Evolutionary conservation across 345 rosid species (phyloP).

Genomic region (Brassica rapa): DNA sequence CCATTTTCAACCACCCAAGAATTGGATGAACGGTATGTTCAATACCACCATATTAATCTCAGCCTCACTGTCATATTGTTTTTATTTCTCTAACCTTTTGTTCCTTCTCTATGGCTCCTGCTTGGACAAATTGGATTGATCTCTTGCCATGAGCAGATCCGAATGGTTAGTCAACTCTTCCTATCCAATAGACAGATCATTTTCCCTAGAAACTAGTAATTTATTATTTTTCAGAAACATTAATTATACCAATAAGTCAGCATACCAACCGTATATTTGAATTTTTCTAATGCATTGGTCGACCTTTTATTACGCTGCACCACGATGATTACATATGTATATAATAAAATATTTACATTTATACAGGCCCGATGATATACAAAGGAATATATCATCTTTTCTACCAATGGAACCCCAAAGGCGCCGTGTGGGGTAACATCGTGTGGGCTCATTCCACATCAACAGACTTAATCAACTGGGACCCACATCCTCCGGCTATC

Average conservation of each 20-base stretch:
- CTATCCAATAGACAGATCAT: constrained; percentile 35
- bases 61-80: background rate
- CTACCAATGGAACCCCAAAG: constrained; percentile 74
- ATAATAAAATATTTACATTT: background rate
- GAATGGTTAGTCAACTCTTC: constrained; percentile 57
- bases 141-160: constrained; percentile 55
- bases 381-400: constrained; percentile 75
- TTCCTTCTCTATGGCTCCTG: constrained; percentile 18
- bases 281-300: background rate
- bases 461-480: constrained; percentile 67
- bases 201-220: constrained; percentile 16
- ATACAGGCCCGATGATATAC: constrained; percentile 67
- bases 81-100: constrained; percentile 6
- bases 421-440: constrained; percentile 66
- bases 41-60: background rate
- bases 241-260: constrained; percentile 25
- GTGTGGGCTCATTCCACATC: constrained; percentile 95
- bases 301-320: constrained; percentile 31
- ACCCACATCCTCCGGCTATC: constrained; percentile 56
- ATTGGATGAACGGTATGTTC: constrained; percentile 73
- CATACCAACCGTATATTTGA: constrained; percentile 1
- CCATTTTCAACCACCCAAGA: constrained; percentile 72
- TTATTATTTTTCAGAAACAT: background rate
- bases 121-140: constrained; percentile 25
- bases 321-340: constrained; percentile 14